Conservation (phyloP, 2,329 filamentous ascomycete species). For the Helminthosporium solani region DNA sequence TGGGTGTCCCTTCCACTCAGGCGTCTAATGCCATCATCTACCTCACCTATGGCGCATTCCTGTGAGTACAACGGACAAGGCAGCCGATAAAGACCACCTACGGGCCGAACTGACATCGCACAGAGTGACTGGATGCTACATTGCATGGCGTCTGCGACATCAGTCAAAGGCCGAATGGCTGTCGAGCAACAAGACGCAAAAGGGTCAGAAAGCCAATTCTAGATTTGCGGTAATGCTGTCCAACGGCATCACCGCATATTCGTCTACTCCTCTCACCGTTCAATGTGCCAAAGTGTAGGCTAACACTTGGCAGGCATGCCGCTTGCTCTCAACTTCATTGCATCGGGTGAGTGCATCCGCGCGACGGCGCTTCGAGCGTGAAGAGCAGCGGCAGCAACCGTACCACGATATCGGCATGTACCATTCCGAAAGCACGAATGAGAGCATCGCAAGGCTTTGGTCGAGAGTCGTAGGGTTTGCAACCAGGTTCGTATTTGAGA, state of each 20-base stretch:
- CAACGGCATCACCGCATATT: neutral
- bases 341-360: slow-evolving; percentile 74
- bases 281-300: slow-evolving; percentile 4
- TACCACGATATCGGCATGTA: slow-evolving; percentile 17
- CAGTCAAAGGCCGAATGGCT: slow-evolving; percentile 72
- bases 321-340: slow-evolving; percentile 85
- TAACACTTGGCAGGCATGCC: slow-evolving; percentile 62
- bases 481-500: slow-evolving; percentile 45
- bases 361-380: slow-evolving; percentile 40
- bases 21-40: slow-evolving; percentile 85
- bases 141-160: slow-evolving; percentile 58
- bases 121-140: slow-evolving; percentile 63
- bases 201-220: slow-evolving; percentile 56
- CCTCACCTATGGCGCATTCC: slow-evolving; percentile 72
- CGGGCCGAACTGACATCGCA: slow-evolving; percentile 5
- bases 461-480: slow-evolving; percentile 21
- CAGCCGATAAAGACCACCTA: slow-evolving; percentile 2
- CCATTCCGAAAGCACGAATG: slow-evolving; percentile 8
- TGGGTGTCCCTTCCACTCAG: slow-evolving; percentile 73
- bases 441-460: slow-evolving; percentile 14
- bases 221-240: slow-evolving; percentile 3
- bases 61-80: slow-evolving; percentile 55
- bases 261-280: neutral
- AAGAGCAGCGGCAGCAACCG: slow-evolving; percentile 66
- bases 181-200: slow-evolving; percentile 77